These are phyloP conservation scores for Suhomyces kilbournensis DNA, from an alignment of 805 yeast genomes.

Conservation along the genomic window DNA sequence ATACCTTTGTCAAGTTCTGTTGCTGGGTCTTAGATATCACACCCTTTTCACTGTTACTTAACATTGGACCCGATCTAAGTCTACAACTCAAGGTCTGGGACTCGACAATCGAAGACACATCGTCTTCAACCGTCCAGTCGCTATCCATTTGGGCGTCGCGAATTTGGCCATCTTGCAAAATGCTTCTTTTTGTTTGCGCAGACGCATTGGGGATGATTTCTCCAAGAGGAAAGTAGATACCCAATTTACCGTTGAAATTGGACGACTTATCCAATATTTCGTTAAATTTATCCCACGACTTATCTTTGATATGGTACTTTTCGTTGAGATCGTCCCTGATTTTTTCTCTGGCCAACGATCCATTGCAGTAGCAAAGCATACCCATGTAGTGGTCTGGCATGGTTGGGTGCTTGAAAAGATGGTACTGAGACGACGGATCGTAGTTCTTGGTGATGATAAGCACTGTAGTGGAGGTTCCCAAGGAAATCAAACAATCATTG, in stretches of 20 bases:
- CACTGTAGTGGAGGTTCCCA: conserved; percentile 93
- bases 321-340: conserved; percentile 62
- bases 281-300: conserved; percentile 63
- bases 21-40: too few species aligned
- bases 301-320: conserved; percentile 30
- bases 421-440: conserved; percentile 77
- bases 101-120: conserved; percentile 76
- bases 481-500: conserved; percentile 73
- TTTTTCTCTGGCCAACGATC: conserved; percentile 80
- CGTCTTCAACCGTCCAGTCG: conserved; percentile 52
- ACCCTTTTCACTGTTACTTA: conserved; percentile 40
- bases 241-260: conserved; percentile 49
- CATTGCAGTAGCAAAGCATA: conserved; percentile 92
- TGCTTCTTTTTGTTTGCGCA: conserved; percentile 58
- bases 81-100: conserved; percentile 86
- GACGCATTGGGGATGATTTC: conserved; percentile 84
- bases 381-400: conserved; percentile 79
- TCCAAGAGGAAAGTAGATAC: conserved; percentile 84
- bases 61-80: conserved; percentile 73
- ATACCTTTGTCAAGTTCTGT: conserved; percentile 13
- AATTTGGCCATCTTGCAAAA: conserved; percentile 30
- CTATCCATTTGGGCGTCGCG: conserved; percentile 18
- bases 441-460: conserved; percentile 75
- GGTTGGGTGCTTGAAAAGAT: conserved; percentile 84
- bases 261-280: conserved; percentile 42